Conservation (phyloP, 163 green algal genomes). For the Coccomyxa subellipsoidea region DNA sequence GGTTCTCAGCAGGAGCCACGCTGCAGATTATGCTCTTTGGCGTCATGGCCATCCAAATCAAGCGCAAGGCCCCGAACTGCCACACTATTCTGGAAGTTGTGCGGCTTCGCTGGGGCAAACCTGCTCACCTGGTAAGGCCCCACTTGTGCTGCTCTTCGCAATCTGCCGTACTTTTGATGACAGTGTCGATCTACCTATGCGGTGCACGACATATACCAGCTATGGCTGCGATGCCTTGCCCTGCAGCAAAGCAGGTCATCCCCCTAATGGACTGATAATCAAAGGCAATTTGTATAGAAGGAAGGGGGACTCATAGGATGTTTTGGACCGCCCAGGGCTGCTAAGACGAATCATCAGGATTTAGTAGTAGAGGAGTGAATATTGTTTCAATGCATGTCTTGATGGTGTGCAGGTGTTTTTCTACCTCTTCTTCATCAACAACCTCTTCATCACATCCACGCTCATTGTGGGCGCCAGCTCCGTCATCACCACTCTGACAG, state of each 20-base stretch:
- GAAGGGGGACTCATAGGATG: too few relatives aligned
- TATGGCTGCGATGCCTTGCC: not conserved
- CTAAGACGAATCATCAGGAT: too few relatives aligned
- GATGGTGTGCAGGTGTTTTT: constrained; percentile 20
- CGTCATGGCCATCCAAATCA: constrained; percentile 91
- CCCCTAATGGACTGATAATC: not conserved
- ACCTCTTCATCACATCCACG: constrained; percentile 83
- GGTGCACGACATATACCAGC: too few relatives aligned
- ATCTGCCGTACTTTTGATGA: too few relatives aligned
- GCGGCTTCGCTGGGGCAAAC: constrained; percentile 4
- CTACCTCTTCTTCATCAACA: constrained; percentile 55
- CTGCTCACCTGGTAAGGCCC: not conserved
- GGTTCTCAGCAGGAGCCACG: constrained; percentile 87
- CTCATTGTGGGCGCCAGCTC: constrained; percentile 88
- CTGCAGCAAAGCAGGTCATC: not conserved
- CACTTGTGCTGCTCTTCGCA: too few relatives aligned
- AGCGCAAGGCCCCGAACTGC: constrained; percentile 61
- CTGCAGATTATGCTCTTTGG: constrained; percentile 94
- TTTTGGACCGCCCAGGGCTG: too few relatives aligned
- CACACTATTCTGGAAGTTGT: constrained; percentile 56
- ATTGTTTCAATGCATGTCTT: too few relatives aligned
- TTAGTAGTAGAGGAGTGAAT: too few relatives aligned
- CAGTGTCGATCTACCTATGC: too few relatives aligned
- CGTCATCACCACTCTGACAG: constrained; percentile 84
- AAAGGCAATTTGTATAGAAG: too few relatives aligned